Percentiles rank a stretch among this genome's conserved stretches.
Conservation (phyloP, 2,329 filamentous ascomycete genomes). For the Penicillium sp. region DNA sequence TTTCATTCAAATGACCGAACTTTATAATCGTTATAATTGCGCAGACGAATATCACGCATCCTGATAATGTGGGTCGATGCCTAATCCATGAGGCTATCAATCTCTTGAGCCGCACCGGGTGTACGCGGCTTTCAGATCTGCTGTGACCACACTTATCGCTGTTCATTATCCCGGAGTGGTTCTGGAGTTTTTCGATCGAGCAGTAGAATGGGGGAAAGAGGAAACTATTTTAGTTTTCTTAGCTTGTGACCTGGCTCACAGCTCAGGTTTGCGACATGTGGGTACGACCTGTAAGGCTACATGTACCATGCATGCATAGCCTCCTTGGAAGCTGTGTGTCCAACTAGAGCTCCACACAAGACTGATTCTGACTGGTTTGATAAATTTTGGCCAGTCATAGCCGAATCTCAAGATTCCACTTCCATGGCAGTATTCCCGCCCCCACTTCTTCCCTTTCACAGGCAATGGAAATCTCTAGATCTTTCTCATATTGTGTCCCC, state of each 20-base stretch:
- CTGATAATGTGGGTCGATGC: not conserved
- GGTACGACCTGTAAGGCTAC: not conserved
- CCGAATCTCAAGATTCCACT: not conserved
- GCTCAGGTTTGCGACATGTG: not conserved
- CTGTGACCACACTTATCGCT: not conserved
- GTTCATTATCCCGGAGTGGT: not conserved
- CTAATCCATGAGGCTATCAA: not conserved
- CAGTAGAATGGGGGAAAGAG: not conserved
- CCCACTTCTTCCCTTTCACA: too few relatives aligned
- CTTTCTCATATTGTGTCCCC: too few relatives aligned
- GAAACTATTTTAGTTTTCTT: not conserved
- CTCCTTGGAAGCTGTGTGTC: not conserved
- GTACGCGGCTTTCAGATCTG: not conserved
- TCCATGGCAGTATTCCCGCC: too few relatives aligned
- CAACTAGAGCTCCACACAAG: not conserved
- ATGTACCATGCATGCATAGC: not conserved
- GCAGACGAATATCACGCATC: not conserved
- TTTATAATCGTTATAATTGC: not conserved
- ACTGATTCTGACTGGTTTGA: not conserved
- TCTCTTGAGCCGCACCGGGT: not conserved
- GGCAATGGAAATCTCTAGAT: too few relatives aligned
- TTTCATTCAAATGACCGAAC: not conserved
- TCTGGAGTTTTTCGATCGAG: too few relatives aligned
- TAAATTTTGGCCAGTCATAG: not conserved
- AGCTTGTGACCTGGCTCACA: not conserved